phyloP scores from a whole-genome alignment of 495 filamentous ascomycete species.

The Sordaria brevicollis region DNA sequence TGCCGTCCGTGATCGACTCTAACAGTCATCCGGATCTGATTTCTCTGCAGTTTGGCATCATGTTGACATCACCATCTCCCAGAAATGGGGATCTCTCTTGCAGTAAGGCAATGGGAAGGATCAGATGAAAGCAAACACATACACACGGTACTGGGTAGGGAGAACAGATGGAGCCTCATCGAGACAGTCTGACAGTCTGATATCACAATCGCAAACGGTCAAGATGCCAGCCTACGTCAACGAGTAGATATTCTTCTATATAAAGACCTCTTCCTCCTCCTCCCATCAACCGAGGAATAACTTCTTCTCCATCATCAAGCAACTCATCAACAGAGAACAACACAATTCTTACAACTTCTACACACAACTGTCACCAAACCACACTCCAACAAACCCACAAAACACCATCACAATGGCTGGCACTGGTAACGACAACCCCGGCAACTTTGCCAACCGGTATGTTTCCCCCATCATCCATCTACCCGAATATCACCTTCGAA shows the following conservation, averaged over 20 bases:
- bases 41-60: neutral
- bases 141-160: too few relatives aligned
- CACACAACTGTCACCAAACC: neutral
- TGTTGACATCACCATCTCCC: neutral
- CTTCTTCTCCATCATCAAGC: neutral
- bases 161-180: neutral
- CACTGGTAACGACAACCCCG: slow-evolving; percentile 40
- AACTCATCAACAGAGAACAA: neutral
- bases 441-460: slow-evolving; percentile 52
- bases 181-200: neutral
- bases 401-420: neutral
- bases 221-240: neutral
- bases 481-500: neutral
- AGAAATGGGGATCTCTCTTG: neutral
- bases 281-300: neutral
- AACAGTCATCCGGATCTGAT: neutral
- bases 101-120: neutral
- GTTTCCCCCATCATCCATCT: neutral
- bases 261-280: neutral
- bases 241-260: neutral
- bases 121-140: neutral
- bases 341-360: neutral
- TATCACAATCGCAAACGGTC: neutral
- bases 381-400: neutral
- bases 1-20: neutral